These are phyloP conservation scores for Barnettozyma californica DNA, from an alignment of 805 yeast genomes.

Conservation along the genomic window DNA sequence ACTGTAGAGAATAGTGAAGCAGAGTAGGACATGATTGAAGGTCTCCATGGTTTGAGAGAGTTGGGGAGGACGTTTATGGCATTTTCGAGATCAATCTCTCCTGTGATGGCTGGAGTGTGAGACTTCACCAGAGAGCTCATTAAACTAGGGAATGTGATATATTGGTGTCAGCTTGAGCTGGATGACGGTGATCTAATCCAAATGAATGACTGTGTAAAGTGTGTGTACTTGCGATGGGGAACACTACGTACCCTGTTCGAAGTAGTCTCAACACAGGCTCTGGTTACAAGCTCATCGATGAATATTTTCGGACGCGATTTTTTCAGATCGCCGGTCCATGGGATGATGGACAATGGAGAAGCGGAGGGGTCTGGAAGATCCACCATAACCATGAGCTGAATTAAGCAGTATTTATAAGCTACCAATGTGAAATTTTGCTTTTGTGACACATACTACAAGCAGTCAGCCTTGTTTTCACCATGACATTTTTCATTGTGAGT, in stretches of 20 bases:
- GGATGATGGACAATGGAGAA: background rate
- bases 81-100: constrained; percentile 38
- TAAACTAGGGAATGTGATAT: background rate
- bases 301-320: background rate
- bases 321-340: background rate
- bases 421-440: no score
- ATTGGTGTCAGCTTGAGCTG: background rate
- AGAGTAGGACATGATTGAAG: constrained; percentile 56
- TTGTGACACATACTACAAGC: no score
- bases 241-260: background rate
- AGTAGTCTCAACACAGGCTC: background rate
- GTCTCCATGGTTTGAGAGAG: constrained; percentile 44
- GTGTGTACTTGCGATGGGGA: background rate
- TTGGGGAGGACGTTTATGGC: constrained; percentile 48
- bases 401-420: no score
- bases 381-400: background rate
- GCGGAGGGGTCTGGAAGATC: background rate
- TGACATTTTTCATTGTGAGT: no score
- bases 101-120: constrained; percentile 51
- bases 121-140: constrained; percentile 12
- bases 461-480: no score
- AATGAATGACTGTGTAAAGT: background rate
- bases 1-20: constrained; percentile 60
- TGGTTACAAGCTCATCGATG: background rate
- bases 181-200: background rate